phyloP scores from a whole-genome alignment of 768 basidiomycete species.

The Podaxis mareebaensis region DNA sequence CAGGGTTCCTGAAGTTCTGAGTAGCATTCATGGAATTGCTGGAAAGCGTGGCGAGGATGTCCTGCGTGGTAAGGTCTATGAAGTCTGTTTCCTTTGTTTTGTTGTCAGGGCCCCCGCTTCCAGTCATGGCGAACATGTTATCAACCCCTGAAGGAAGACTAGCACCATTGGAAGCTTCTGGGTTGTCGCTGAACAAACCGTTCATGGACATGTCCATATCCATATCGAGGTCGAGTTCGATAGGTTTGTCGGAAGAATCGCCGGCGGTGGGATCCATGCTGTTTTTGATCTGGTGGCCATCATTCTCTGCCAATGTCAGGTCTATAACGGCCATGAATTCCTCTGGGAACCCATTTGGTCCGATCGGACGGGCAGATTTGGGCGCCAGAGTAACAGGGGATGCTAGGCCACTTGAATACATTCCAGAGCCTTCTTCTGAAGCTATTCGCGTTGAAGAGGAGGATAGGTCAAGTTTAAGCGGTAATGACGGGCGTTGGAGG shows the following conservation, averaged over 20 bases:
- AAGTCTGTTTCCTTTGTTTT: conserved; percentile 16
- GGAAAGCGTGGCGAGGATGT: conserved; percentile 11
- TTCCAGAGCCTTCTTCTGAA: conserved; percentile 63
- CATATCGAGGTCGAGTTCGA: conserved; percentile 78
- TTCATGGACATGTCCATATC: conserved; percentile 62
- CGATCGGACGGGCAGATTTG: conserved; percentile 66
- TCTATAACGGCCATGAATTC: conserved; percentile 75
- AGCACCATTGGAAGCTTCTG: conserved; percentile 30
- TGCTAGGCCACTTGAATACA: conserved; percentile 61
- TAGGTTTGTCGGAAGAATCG: conserved; percentile 76
- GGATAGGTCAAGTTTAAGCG: conserved; percentile 83
- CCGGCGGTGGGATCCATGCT: conserved; percentile 42
- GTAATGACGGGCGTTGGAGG: conserved; percentile 68
- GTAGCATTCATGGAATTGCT: background rate
- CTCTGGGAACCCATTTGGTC: conserved; percentile 54
- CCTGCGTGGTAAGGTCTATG: conserved; percentile 21
- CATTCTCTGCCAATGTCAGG: conserved; percentile 45
- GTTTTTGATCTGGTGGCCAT: conserved; percentile 18
- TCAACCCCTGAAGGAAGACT: conserved; percentile 15
- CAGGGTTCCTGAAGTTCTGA: background rate
- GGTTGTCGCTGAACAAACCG: conserved; percentile 55
- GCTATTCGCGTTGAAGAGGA: conserved; percentile 61
- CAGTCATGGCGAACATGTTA: conserved; percentile 26
- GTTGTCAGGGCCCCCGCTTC: background rate
- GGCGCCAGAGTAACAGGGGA: conserved; percentile 85